Evolutionary conservation across 306 rosid genomes (phyloP), one percentile per base, ranked within the genome.

Genomic region (Cicer yamashitae): DNA sequence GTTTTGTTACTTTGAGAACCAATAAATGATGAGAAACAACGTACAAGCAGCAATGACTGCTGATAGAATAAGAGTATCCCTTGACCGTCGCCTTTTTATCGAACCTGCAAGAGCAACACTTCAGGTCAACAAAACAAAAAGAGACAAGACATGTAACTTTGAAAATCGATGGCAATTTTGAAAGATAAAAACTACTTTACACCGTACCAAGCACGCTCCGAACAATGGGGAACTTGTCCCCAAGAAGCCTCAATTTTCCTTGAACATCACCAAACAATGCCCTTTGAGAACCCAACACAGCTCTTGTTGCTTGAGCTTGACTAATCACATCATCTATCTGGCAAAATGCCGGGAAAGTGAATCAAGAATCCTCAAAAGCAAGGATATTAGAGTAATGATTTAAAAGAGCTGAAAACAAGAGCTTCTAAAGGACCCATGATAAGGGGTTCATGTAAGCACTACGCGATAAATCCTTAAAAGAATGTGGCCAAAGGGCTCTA

Each of bases 241-340:
- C 84, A 12, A 92, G 91, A 83, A 62, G 66, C 84, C 91, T 96
- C 80, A 90, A 96, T 89, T 92, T 96, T 64, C 99, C 96, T 87
- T 96, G 99, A 70, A 96, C 99, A 83, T 96, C 99, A 63, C 96
- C 88, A 86, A 96, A 88, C 86, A 96, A 51, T 37, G 79, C 53
- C 87, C 91, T 90, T 76, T 96, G 99, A 77, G 94, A 78, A 69
- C 98, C 98, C 84, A 96, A 82, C 57, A 88, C 96, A 41, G 93
- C 78, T 71, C 93, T 88, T 73, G 99, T 90, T 62, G 96, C 89
- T 87, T 96, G 98, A 84, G 99, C 99, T 85, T 96, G 99, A 89
- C 93, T 87, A 82, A 96, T 96, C 81, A 96, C 99, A 34, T 92
- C 99, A 82, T 96, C 99, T 75, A 96, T 96, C 98, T 96, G 82